Evolutionary conservation across 2,329 filamentous ascomycete genomes (phyloP), one percentile per base, ranked within the genome.

Genomic region (Xylaria sp.): DNA sequence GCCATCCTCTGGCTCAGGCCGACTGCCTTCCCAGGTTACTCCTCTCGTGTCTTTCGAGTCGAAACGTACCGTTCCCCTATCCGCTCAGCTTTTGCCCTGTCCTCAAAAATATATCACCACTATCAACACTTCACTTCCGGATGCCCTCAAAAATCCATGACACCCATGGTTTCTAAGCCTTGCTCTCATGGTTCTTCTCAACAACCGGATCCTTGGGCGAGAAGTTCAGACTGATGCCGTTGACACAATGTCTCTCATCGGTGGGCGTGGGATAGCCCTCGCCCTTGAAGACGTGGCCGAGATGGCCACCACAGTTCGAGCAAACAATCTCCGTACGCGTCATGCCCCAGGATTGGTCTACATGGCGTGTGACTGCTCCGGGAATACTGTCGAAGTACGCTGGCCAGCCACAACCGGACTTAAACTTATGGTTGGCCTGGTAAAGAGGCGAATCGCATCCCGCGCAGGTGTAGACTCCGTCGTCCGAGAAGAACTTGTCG

Each of bases 331-430:
- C 94, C 11, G 86, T 97, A 66, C 94, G 81, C 71, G 80, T 73
- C 90, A 96, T 96, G 52, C 93, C 93, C 55, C 92, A 82, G 0
- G 86, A 80, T 52, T 76, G 78, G 74, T 99, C 94, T 64, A 86
- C 85, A 70, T 93, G 88, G 63, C 93, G 82, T 42, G 85, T 90
- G 10, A 99, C 91, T 0, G 93, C 93, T 2, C 92, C 92, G 0
- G 94, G 93, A 55, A 99, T 85, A 66, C 89, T 93, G 76, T 99
- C 94, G 73, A 93, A 99, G 77, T 97, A 99, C 10, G 94, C 94
- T 0, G 94, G 94, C 94, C 94, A 99, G 62, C 94, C 94, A 76
- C 94, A 99, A 48, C 92, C 91, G 16, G 90, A 95, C 75, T 90
- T 90, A 83, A 99, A 99, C 76, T 99, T 99, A 77, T 96, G 92